phyloP scores from a whole-genome alignment of 2,329 filamentous ascomycete species.

The Penicillium aurantiogriseum region DNA sequence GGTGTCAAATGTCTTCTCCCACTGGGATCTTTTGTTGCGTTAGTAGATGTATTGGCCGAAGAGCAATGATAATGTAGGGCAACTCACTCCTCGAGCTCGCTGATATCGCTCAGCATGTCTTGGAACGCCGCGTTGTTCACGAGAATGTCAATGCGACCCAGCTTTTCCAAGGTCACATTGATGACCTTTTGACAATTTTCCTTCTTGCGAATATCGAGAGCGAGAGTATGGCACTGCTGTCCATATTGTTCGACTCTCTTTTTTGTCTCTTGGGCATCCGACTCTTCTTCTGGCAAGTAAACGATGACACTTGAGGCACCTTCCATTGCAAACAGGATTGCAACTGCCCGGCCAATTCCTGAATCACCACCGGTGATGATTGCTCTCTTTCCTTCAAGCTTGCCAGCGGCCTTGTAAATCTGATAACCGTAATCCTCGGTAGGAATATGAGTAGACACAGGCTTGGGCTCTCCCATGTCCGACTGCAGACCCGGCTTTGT shows the following conservation, averaged over 20 bases:
- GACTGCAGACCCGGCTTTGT: conserved; percentile 54
- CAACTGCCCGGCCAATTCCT: conserved; percentile 73
- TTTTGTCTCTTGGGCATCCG: conserved; percentile 74
- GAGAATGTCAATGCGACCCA: conserved; percentile 69
- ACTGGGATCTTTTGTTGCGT: conserved; percentile 61
- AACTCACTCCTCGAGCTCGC: conserved; percentile 65
- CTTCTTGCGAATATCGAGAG: conserved; percentile 63
- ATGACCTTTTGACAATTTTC: conserved; percentile 69
- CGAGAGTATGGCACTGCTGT: conserved; percentile 61
- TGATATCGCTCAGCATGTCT: conserved; percentile 70
- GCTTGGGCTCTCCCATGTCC: conserved; percentile 57
- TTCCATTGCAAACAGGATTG: conserved; percentile 77
- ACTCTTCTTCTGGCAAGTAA: conserved; percentile 72
- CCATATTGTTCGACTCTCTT: conserved; percentile 66
- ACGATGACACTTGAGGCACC: conserved; percentile 71
- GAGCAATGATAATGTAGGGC: background rate
- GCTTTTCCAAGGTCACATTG: conserved; percentile 62
- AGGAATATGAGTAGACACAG: conserved; percentile 65
- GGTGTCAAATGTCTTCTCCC: conserved; percentile 74
- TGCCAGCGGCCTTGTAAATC: conserved; percentile 71
- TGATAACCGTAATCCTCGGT: conserved; percentile 66
- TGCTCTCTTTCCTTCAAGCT: conserved; percentile 71
- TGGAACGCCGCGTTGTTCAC: conserved; percentile 71
- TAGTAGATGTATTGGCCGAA: background rate
- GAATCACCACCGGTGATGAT: conserved; percentile 79